Percentiles rank a stretch among this genome's conserved stretches.
Evolutionary conservation across 2,329 filamentous ascomycete species (phyloP).

Genomic region (Aspergillus pseudotamarii): DNA sequence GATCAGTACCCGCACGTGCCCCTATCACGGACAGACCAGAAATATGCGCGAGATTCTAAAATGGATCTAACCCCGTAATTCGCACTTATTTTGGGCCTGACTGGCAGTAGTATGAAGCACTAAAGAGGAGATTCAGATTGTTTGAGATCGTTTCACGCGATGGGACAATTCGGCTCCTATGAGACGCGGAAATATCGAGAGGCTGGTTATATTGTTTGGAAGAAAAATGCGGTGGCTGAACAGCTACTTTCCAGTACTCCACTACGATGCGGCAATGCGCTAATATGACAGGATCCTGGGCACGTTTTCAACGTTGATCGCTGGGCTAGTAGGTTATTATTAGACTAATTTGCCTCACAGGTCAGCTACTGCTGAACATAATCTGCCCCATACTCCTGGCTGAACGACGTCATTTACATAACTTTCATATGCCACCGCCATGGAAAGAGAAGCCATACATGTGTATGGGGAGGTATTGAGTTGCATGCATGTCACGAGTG

Average conservation of each 20-base stretch:
- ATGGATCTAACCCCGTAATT: not conserved
- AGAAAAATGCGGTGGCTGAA: conserved; percentile 40
- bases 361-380: not conserved
- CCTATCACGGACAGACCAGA: conserved; percentile 5
- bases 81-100: not conserved
- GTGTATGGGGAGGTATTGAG: not conserved
- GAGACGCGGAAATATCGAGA: conserved; percentile 20
- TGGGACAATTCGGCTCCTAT: not conserved
- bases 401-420: not conserved
- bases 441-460: not conserved
- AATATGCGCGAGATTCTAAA: conserved; percentile 7
- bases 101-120: not conserved
- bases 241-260: conserved; percentile 24
- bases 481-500: conserved; percentile 1
- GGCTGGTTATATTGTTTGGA: conserved; percentile 20
- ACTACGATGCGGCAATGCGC: conserved; percentile 16
- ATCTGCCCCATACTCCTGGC: not conserved
- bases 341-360: conserved; percentile 14
- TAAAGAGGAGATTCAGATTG: conserved; percentile 1
- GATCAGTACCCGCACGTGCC: conserved; percentile 22
- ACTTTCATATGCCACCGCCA: not conserved
- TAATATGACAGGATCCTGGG: conserved; percentile 1
- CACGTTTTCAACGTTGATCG: not conserved
- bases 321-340: conserved; percentile 10
- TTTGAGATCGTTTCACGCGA: not conserved